Conservation (phyloP, 441 rosid species). For the Cnidoscolus chayamansa region DNA sequence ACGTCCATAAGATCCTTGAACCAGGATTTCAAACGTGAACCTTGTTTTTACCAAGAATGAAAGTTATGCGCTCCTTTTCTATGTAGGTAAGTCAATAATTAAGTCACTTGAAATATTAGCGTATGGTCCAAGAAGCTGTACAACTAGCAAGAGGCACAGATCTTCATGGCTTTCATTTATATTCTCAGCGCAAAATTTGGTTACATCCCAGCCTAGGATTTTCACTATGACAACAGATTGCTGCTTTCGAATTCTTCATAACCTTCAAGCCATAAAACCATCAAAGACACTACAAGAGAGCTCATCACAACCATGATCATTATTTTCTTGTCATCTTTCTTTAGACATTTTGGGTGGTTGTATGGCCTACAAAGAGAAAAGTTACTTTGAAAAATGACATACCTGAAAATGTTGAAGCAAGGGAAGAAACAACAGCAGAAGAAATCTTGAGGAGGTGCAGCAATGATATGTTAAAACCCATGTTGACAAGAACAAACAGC, state of each 20-base stretch:
- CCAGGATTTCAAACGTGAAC: too few relatives aligned
- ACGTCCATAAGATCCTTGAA: too few relatives aligned
- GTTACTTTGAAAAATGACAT: constrained; percentile 8
- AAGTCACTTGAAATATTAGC: background rate
- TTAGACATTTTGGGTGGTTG: background rate
- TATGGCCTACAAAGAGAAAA: background rate
- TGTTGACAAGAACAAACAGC: constrained; percentile 73
- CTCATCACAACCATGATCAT: background rate
- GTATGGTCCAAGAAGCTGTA: too few relatives aligned
- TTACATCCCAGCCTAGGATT: too few relatives aligned
- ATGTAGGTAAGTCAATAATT: background rate
- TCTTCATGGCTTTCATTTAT: too few relatives aligned
- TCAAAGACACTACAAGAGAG: background rate
- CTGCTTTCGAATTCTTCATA: background rate
- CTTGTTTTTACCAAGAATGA: background rate
- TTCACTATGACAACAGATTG: too few relatives aligned
- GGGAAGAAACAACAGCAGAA: constrained; percentile 83
- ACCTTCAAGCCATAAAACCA: background rate
- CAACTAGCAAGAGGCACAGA: too few relatives aligned
- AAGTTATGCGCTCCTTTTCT: background rate
- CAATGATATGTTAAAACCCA: constrained; percentile 83
- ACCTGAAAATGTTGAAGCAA: constrained; percentile 92
- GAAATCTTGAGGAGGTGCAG: constrained; percentile 89
- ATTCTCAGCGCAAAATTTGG: too few relatives aligned
- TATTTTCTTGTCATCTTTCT: background rate